These are phyloP conservation scores for Malassezia vespertilionis DNA, from an alignment of 1,284 basidiomycete species.

Conservation along the genomic window DNA sequence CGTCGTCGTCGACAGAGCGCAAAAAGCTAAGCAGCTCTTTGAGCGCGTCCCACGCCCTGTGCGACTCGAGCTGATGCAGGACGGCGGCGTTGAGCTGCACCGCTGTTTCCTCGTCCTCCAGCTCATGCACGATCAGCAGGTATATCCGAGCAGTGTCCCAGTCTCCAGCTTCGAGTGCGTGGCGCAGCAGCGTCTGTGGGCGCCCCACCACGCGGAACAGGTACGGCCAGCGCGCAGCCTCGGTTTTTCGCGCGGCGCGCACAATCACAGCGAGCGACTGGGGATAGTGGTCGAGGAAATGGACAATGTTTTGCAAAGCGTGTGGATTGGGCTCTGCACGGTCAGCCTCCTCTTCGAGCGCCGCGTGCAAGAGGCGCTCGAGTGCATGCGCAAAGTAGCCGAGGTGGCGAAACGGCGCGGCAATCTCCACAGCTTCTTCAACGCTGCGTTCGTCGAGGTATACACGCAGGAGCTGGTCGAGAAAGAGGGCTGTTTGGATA, in stretches of 20 bases:
- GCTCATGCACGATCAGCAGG: constrained; percentile 78
- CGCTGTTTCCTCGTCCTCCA: constrained; percentile 65
- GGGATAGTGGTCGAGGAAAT: constrained; percentile 89
- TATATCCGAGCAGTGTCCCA: constrained; percentile 86
- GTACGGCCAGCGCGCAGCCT: constrained; percentile 76
- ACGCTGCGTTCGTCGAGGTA: constrained; percentile 55
- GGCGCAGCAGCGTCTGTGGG: constrained; percentile 80
- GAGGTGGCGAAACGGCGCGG: constrained; percentile 71
- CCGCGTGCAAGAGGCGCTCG: constrained; percentile 83
- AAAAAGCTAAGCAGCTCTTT: constrained; percentile 9
- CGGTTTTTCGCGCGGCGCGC: constrained; percentile 90
- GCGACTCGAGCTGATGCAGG: background rate
- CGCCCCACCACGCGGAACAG: constrained; percentile 82
- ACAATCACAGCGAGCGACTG: constrained; percentile 83
- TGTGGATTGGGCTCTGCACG: constrained; percentile 11
- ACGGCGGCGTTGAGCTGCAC: constrained; percentile 54
- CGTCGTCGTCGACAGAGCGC: constrained; percentile 3
- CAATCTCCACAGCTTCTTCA: constrained; percentile 63
- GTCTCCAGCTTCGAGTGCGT: constrained; percentile 63
- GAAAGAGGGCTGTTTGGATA: constrained; percentile 87
- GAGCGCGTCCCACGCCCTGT: background rate
- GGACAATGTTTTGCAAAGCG: constrained; percentile 62
- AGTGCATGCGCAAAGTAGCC: constrained; percentile 88
- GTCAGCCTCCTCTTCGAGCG: constrained; percentile 77
- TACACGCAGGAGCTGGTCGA: constrained; percentile 78